These are phyloP conservation scores for Fusarium oligoseptatum DNA, from an alignment of 2,329 filamentous ascomycete species.

Conservation along the genomic window DNA sequence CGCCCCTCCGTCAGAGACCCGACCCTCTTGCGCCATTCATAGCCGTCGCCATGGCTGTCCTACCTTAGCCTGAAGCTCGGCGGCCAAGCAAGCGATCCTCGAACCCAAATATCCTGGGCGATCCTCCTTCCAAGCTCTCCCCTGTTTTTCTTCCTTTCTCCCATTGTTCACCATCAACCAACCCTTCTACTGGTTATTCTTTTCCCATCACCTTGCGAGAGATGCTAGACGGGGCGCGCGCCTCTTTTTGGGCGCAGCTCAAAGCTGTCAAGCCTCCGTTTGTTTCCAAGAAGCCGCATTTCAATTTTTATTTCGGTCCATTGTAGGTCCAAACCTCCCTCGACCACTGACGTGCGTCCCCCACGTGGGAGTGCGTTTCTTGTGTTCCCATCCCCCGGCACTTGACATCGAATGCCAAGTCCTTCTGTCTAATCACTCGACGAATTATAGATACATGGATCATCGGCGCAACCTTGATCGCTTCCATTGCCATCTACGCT, in stretches of 20 bases:
- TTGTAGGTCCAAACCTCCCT: slow-evolving; percentile 66
- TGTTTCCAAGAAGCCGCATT: slow-evolving; percentile 72
- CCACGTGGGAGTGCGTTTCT: slow-evolving; percentile 37
- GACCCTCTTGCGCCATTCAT: slow-evolving; percentile 35
- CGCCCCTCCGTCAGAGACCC: slow-evolving; percentile 15
- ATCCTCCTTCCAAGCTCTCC: slow-evolving; percentile 11
- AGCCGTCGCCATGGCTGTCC: slow-evolving; percentile 28
- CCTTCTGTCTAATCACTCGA: slow-evolving; percentile 33
- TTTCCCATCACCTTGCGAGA: slow-evolving; percentile 27
- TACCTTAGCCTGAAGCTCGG: slow-evolving; percentile 26
- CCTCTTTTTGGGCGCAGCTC: slow-evolving; percentile 58
- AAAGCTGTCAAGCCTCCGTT: slow-evolving; percentile 68
- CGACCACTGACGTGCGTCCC: slow-evolving; percentile 16
- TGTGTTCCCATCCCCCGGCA: slow-evolving; percentile 18
- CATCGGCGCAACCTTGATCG: slow-evolving; percentile 77
- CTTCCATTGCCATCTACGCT: slow-evolving; percentile 82
- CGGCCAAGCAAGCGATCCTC: slow-evolving; percentile 14
- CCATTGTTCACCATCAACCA: slow-evolving; percentile 21
- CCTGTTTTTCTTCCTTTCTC: slow-evolving; percentile 26
- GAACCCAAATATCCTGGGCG: slow-evolving; percentile 33
- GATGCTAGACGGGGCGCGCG: slow-evolving; percentile 53
- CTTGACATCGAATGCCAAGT: slow-evolving; percentile 11
- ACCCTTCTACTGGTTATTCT: slow-evolving; percentile 3
- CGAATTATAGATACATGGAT: slow-evolving; percentile 79
- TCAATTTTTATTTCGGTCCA: slow-evolving; percentile 89